These are phyloP conservation scores for Dillenia turbinata DNA, from an alignment of 164 flowering plant genomes.

Conservation along the genomic window DNA sequence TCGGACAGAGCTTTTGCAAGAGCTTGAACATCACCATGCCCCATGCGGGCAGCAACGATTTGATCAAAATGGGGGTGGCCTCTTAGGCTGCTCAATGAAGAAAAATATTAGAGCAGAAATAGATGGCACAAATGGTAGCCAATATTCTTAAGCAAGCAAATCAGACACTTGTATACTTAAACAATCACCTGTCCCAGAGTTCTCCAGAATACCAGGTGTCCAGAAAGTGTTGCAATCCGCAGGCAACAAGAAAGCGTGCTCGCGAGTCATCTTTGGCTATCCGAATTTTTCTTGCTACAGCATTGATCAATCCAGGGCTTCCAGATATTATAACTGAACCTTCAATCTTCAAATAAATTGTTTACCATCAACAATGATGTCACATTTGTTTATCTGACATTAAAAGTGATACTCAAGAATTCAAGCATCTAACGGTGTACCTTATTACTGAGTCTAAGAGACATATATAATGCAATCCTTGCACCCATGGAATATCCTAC, in stretches of 20 bases:
- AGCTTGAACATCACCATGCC: constrained; percentile 46
- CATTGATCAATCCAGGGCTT: constrained; percentile 83
- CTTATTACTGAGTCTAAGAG: constrained; percentile 52
- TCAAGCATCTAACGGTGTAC: constrained; percentile 24
- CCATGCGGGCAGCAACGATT: constrained; percentile 47
- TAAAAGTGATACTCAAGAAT: constrained; percentile 3
- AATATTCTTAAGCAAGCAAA: neutral
- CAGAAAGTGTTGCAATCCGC: constrained; percentile 63
- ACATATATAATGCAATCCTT: constrained; percentile 77
- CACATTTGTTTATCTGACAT: neutral
- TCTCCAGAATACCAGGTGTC: constrained; percentile 71
- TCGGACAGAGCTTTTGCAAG: constrained; percentile 67
- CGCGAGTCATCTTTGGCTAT: constrained; percentile 65
- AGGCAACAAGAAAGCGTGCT: constrained; percentile 38
- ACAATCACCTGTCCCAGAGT: constrained; percentile 74
- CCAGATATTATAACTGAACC: constrained; percentile 87
- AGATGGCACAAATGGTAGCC: neutral
- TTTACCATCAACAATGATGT: constrained; percentile 1
- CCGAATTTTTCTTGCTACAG: constrained; percentile 39
- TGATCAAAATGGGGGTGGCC: constrained; percentile 63
- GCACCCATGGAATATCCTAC: constrained; percentile 99
- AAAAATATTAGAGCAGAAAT: neutral
- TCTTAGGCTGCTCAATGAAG: constrained; percentile 57
- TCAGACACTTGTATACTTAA: neutral
- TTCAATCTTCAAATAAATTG: constrained; percentile 33